phyloP scores from a whole-genome alignment of 2,329 filamentous ascomycete genomes.

The Xylariaceae sp. region DNA sequence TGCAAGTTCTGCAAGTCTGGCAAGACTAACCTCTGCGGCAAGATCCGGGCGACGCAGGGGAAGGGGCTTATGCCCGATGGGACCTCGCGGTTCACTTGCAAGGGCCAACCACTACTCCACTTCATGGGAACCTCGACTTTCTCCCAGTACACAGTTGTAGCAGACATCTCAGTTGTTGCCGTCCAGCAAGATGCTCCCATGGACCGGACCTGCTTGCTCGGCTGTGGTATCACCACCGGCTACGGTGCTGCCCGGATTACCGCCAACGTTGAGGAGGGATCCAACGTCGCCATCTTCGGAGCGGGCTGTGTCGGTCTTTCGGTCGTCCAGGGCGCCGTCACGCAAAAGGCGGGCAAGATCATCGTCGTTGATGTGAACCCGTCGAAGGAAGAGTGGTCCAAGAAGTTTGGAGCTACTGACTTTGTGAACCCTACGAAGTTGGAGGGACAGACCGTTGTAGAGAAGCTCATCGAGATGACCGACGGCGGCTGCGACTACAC shows the following conservation, averaged over 20 bases:
- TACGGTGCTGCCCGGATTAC: slow-evolving; percentile 96
- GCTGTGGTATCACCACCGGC: slow-evolving; percentile 97
- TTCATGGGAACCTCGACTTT: slow-evolving; percentile 99
- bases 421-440: slow-evolving; percentile 93
- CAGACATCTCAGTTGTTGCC: slow-evolving; percentile 96
- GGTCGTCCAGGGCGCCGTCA: slow-evolving; percentile 90
- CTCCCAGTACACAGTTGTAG: slow-evolving; percentile 97
- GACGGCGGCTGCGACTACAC: slow-evolving; percentile 98
- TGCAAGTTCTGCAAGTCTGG: slow-evolving; percentile 99
- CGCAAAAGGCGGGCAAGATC: slow-evolving; percentile 77
- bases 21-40: slow-evolving; percentile 99
- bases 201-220: slow-evolving; percentile 93
- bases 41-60: slow-evolving; percentile 96
- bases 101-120: slow-evolving; percentile 92
- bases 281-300: slow-evolving; percentile 89
- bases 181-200: slow-evolving; percentile 89
- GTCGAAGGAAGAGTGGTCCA: slow-evolving; percentile 85
- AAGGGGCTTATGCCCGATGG: slow-evolving; percentile 97
- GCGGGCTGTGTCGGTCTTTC: slow-evolving; percentile 94
- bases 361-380: slow-evolving; percentile 81
- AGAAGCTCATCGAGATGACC: slow-evolving; percentile 95
- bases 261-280: slow-evolving; percentile 86
- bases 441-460: slow-evolving; percentile 78
- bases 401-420: slow-evolving; percentile 94
- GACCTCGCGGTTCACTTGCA: slow-evolving; percentile 90